Evolutionary conservation across 768 basidiomycete species (phyloP), one percentile per base, ranked within the genome.

Genomic region (Lentinula detonsa): DNA sequence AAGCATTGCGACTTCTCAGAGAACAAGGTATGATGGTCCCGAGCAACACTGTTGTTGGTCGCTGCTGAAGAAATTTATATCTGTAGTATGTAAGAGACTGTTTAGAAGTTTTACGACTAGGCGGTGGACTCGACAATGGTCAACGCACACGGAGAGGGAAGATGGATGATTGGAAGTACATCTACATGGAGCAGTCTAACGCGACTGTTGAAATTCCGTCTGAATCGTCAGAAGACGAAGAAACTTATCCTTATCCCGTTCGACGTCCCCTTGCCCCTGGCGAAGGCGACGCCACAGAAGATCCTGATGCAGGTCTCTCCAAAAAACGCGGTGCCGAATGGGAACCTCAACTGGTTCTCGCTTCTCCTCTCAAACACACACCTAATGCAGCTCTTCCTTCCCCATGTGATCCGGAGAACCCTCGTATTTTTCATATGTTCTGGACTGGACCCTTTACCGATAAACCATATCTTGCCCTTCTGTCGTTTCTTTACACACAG

Each of bases 371-470:
- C 48, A 76, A 78, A 48, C 78, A 81, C 63, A 71, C 64, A 63
- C 82, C 67, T 63, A 72, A 67, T 69, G 75, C 71, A 66, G 76
- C 72, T 60, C 75, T 78, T 13, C 61, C 74, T 61, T 46, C 66
- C 2, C 78, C 85, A 1, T 97, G 95, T 75, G 87, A 91, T 57
- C 70, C 77, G 0, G 85, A 90, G 59, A 88, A 90, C 69, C 92
- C 91, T 2, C 82, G 90, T 21, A 71, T 95, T 4, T 96, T 91
- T 79, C 95, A 97, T 74, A 82, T 96, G 87, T 97, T 95, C 79
- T 97, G 95, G 94, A 93, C 93, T 0, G 94, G 95, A 0, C 87
- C 93, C 1, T 96, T 98, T 76, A 95, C 93, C 18, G 95, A 98
- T 77, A 97, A 96, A 74, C 94, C 95, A 0, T 97, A 97, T 81